Base-by-base conservation (phyloP, 2,329 filamentous ascomycete genomes). In the Trichophyton schoenleinii region DNA sequence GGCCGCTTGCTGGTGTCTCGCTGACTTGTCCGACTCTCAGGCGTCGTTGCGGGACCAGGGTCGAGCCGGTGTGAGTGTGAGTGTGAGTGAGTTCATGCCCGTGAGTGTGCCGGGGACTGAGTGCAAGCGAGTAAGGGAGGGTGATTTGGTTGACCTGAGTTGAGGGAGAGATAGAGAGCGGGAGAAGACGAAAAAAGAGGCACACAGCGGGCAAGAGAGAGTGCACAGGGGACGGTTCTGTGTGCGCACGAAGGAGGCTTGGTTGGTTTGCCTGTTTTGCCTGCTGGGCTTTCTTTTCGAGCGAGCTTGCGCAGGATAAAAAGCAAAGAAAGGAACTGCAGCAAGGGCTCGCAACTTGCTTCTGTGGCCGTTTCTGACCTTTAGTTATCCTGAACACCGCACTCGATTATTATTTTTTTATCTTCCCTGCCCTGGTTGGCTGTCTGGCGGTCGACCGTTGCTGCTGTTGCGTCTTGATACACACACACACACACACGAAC, bases 21-120 rank as follows among this genome's bases (percentile, higher is more conserved):
- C 52, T 55, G 52, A 55, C 52, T 55, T 55, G 52, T 55, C 52
- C 52, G 28, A 55, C 52, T n/a, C 52, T 55, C 52, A 55, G 52
- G 52, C 52, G 52, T 55, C 34, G 52, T 38, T 55, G 52, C 52
- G 52, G 52, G 52, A 55, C 52, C 52, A 28, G 52, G 52, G 52
- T 55, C n/a, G 52, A 55, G 52, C 52, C 52, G 28, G 52, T 55
- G 52, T 13, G 52, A 28, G 52, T 55, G 52, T 13, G 52, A 55
- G 46, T 13, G 46, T 48, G 11, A 13, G 34, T 13, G 34, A 38
- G 34, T 38, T 38, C 9, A 38, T 38, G 34, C 34, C 34, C 9
- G 34, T 4, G 34, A 38, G 34, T 38, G 34, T 38, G 34, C 34
- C 34, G 11, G 34, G 34, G 34, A 31, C 28, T 31, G 28, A 31